phyloP scores from a whole-genome alignment of 192 early-diverging fungal species.

The Coemansia sp. region DNA sequence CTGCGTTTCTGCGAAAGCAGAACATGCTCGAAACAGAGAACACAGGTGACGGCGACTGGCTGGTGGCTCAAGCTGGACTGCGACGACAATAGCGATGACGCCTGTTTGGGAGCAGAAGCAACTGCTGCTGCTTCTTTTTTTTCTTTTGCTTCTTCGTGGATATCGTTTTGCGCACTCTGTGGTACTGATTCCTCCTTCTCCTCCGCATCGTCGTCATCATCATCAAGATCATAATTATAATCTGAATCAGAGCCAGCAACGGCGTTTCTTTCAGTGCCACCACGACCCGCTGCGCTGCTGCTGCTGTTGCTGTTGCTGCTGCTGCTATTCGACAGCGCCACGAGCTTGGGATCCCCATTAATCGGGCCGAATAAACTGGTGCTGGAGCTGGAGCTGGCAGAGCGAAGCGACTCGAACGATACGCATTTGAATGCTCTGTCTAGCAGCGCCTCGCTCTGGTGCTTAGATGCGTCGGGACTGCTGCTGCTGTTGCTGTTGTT shows the following conservation, averaged over 20 bases:
- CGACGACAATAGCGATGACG: not conserved
- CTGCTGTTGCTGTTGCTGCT: too few relatives aligned
- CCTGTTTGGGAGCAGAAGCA: not conserved
- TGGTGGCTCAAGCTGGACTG: not conserved
- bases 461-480: not conserved
- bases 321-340: not conserved
- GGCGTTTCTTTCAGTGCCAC: too few relatives aligned
- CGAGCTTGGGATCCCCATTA: not conserved
- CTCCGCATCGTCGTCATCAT: not conserved
- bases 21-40: constrained; percentile 45
- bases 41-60: constrained; percentile 13
- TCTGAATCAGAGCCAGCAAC: too few relatives aligned
- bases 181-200: not conserved
- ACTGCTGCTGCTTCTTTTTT: too few relatives aligned
- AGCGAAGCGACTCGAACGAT: constrained; percentile 12
- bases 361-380: not conserved
- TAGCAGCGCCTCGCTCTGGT: constrained; percentile 9
- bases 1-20: constrained; percentile 17
- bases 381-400: not conserved
- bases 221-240: too few relatives aligned
- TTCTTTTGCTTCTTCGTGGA: not conserved
- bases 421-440: constrained; percentile 1
- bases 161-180: not conserved
- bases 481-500: too few relatives aligned
- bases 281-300: too few relatives aligned